These are phyloP conservation scores for Psophocarpus tetragonolobus DNA, from an alignment of 306 rosid genomes.

Conservation along the genomic window DNA sequence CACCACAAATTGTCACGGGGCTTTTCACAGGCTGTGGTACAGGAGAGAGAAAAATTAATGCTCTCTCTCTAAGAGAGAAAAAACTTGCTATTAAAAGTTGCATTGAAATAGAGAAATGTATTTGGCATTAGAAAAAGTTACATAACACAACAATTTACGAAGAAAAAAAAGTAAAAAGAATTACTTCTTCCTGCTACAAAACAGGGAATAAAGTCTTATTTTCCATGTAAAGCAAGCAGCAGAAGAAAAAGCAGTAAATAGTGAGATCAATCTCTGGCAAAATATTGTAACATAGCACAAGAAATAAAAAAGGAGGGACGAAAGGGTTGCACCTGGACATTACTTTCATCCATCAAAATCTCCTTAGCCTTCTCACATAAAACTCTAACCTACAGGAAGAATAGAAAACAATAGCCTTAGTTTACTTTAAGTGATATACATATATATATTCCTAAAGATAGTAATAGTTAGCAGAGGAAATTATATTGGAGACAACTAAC, in stretches of 20 bases:
- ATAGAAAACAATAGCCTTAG: constrained; percentile 30
- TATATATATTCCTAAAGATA: background rate
- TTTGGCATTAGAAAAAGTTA: background rate
- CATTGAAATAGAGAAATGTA: background rate
- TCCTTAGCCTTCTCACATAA: constrained; percentile 96
- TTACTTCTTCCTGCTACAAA: constrained; percentile 8
- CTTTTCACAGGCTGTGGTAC: constrained; percentile 92
- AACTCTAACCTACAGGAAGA: constrained; percentile 65
- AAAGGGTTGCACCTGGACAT: constrained; percentile 79
- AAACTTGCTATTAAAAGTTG: background rate
- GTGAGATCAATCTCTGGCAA: constrained; percentile 10
- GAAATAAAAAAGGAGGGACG: constrained; percentile 34
- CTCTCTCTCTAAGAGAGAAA: constrained; percentile 5
- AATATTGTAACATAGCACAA: background rate
- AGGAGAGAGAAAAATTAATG: constrained; percentile 38
- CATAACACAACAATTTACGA: background rate
- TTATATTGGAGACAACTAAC: background rate
- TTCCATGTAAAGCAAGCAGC: background rate
- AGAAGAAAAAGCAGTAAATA: background rate
- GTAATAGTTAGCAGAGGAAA: background rate
- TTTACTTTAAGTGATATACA: constrained; percentile 16
- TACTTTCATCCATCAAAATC: constrained; percentile 93
- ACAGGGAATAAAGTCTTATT: background rate
- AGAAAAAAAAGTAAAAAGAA: background rate
- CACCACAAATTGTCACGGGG: constrained; percentile 99